phyloP scores from a whole-genome alignment of 2,329 filamentous ascomycete genomes.

The Colletotrichum kahawae region DNA sequence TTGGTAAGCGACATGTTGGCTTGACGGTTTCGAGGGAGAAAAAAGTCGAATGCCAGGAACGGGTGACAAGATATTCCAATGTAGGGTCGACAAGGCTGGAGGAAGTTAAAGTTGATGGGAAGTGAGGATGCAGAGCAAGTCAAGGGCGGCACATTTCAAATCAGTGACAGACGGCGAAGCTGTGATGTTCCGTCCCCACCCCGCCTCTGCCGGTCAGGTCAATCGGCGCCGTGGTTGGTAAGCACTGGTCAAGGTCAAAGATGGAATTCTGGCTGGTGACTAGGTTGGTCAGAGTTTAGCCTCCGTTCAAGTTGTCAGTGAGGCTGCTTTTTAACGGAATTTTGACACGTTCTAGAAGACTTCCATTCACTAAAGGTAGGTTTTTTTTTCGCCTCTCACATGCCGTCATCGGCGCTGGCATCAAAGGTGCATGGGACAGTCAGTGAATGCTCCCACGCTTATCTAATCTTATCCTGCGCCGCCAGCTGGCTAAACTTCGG shows the following conservation, averaged over 20 bases:
- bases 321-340: neutral
- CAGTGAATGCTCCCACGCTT: neutral
- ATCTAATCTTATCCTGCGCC: neutral
- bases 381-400: neutral
- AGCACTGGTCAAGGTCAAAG: neutral
- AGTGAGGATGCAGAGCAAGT: neutral
- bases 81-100: neutral
- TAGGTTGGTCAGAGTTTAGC: neutral
- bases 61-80: neutral
- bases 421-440: neutral
- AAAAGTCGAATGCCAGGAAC: neutral
- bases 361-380: neutral
- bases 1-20: conserved; percentile 67
- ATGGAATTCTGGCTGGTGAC: neutral
- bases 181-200: conserved; percentile 2
- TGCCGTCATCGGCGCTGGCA: conserved; percentile 1
- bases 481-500: neutral
- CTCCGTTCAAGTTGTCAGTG: neutral
- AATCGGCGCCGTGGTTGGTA: conserved; percentile 5
- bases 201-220: neutral
- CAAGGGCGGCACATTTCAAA: conserved; percentile 10
- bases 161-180: neutral
- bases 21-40: neutral
- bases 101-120: neutral
- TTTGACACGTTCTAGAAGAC: conserved; percentile 1